Conservation (phyloP, 2,329 filamentous ascomycete species). For the Rhinocladiella mackenziei region DNA sequence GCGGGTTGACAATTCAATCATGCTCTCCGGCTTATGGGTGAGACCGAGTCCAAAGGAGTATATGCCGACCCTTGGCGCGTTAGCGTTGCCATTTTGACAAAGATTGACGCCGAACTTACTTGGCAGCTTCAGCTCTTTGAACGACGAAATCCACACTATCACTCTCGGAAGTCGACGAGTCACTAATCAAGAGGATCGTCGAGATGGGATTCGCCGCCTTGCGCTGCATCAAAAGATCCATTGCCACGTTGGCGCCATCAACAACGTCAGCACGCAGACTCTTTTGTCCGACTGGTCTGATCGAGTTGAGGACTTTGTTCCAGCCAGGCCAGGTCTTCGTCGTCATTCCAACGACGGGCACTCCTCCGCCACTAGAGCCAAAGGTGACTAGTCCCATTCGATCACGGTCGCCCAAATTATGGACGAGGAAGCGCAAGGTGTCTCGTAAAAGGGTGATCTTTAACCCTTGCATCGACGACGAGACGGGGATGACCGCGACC, state of each 20-base stretch:
- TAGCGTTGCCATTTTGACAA: slow-evolving; percentile 23
- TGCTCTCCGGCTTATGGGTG: slow-evolving; percentile 96
- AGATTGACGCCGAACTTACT: slow-evolving; percentile 55
- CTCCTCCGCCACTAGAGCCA: slow-evolving; percentile 86
- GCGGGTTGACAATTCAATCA: slow-evolving; percentile 92
- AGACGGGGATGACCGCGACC: slow-evolving; percentile 93
- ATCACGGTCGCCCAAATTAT: slow-evolving; percentile 83
- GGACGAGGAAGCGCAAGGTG: slow-evolving; percentile 85
- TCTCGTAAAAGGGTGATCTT: slow-evolving; percentile 95
- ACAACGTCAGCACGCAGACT: slow-evolving; percentile 94
- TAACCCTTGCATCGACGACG: slow-evolving; percentile 97
- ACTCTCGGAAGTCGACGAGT: slow-evolving; percentile 87
- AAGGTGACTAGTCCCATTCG: slow-evolving; percentile 97
- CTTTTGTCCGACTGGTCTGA: slow-evolving; percentile 93
- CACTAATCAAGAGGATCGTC: slow-evolving; percentile 93
- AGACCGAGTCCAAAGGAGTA: slow-evolving; percentile 94
- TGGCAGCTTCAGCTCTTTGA: slow-evolving; percentile 91
- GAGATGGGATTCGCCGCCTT: slow-evolving; percentile 94
- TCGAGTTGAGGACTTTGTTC: slow-evolving; percentile 78
- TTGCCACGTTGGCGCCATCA: slow-evolving; percentile 94
- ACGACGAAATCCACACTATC: slow-evolving; percentile 98
- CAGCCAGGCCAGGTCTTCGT: slow-evolving; percentile 91
- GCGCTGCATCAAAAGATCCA: slow-evolving; percentile 97
- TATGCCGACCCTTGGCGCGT: slow-evolving; percentile 68
- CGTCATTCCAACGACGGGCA: slow-evolving; percentile 96